Conservation (phyloP, 257 asterid genomes). For the Fraxinus cuspidata region DNA sequence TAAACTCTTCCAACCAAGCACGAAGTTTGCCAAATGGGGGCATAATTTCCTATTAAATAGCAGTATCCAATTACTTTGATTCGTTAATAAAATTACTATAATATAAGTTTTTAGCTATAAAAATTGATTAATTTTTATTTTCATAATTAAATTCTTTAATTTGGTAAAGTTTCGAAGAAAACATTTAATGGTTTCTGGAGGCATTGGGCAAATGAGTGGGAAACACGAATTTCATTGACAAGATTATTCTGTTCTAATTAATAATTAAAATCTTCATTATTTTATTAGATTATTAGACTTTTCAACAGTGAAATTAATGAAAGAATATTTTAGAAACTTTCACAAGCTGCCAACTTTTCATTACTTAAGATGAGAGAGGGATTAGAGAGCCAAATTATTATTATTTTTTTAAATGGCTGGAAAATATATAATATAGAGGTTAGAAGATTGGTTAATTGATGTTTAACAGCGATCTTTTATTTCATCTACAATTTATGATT, state of each 20-base stretch:
- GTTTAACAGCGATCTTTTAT: no score
- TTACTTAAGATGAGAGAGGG: background rate
- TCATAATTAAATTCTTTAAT: background rate
- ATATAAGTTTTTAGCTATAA: no score
- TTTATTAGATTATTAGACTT: background rate
- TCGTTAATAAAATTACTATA: no score
- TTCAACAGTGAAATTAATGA: background rate
- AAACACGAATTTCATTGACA: conserved; percentile 24
- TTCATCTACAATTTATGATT: no score
- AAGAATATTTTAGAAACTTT: background rate
- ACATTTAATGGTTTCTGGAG: background rate
- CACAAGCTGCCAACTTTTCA: background rate
- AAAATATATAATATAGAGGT: no score
- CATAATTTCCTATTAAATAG: no score
- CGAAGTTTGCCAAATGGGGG: no score
- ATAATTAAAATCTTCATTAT: background rate
- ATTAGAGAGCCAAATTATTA: background rate
- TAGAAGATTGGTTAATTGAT: no score
- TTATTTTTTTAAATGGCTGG: no score
- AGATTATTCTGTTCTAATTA: background rate
- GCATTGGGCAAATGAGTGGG: conserved; percentile 15
- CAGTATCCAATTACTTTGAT: no score
- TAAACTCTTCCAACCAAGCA: no score
- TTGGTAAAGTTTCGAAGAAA: background rate
- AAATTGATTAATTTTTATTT: background rate